These are phyloP conservation scores for Benincasa hispida DNA, from an alignment of 306 rosid genomes.

Conservation along the genomic window DNA sequence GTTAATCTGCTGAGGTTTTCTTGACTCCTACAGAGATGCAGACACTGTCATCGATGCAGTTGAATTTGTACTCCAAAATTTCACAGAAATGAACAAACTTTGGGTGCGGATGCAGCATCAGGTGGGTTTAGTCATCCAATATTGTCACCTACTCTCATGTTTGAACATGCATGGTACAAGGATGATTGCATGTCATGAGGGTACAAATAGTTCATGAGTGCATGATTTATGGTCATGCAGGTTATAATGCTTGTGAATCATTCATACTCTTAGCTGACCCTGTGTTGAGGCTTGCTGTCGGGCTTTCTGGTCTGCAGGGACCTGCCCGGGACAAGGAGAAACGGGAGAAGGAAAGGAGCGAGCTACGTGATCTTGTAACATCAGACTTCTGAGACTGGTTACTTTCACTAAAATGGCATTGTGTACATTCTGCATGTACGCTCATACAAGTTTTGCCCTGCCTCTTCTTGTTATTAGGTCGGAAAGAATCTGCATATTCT, in stretches of 20 bases:
- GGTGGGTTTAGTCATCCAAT: constrained; percentile 33
- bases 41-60: constrained; percentile 50
- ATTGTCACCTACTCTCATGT: constrained; percentile 19
- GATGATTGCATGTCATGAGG: constrained; percentile 47
- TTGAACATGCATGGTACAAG: constrained; percentile 33
- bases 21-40: constrained; percentile 31
- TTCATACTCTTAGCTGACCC: constrained; percentile 99
- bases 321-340: constrained; percentile 95
- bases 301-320: constrained; percentile 99
- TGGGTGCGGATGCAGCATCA: constrained; percentile 71
- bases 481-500: constrained; percentile 98
- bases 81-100: constrained; percentile 57
- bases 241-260: constrained; percentile 54
- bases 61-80: constrained; percentile 49
- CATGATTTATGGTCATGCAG: constrained; percentile 70
- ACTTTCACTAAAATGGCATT: constrained; percentile 42
- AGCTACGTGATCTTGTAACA: constrained; percentile 97
- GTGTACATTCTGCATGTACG: constrained; percentile 28
- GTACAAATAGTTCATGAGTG: constrained; percentile 38
- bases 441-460: constrained; percentile 56
- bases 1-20: neutral
- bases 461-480: constrained; percentile 52
- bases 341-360: constrained; percentile 94
- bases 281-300: constrained; percentile 99
- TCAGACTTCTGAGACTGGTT: constrained; percentile 52